Evolutionary conservation across 352 stramenopile species (phyloP), one percentile per base, ranked within the genome.

Genomic region (Phytophthora pini): DNA sequence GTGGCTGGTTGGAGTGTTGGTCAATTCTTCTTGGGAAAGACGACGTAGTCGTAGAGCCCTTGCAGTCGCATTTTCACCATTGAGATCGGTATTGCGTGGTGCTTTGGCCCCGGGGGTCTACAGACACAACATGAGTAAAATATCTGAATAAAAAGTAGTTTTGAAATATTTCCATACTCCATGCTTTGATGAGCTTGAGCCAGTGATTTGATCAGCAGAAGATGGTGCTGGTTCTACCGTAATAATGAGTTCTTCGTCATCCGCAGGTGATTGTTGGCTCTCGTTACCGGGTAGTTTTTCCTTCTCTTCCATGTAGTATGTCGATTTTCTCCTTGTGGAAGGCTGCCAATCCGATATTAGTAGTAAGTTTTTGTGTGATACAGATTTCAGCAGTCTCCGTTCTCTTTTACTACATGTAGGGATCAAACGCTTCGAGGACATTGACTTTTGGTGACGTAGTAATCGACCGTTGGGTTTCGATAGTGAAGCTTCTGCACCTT

Each of bases 1-100:
- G 20, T 84, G 74, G 17, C 68, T 82, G 51, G 78, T 76, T 40
- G 57, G 47, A n/a, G 84, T 53, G 29, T 82, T 72, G 12, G 75
- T 45, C 26, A 69, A 68, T 41, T 85, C 73, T 20, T 84, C 80
- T 36, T 74, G 41, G 0, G 79, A 82, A 26, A 74, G 20, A 41
- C 73, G 69, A 8, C 74, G 59, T 10, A 73, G 27, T 26, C 61
- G 66, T n/a, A 70, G 13, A 44, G 61, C 41, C 39, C 51, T 48
- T 22, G 53, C 27, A 70, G 71, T 56, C 56, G 70, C 62, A 10
- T 68, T 63, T 39, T 68, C 48, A 58, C 39, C 61, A 34, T 57
- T 34, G 1, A 54, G 0, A 44, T 40, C 59, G 44, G 12, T 29
- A 26, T 49, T 49, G 3, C 24, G 27, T 24, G 47, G 43, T 44